Percentiles rank a stretch among this genome's conserved stretches.
Conservation (phyloP, 305 asterid species). For the Fraxinus velutina region DNA sequence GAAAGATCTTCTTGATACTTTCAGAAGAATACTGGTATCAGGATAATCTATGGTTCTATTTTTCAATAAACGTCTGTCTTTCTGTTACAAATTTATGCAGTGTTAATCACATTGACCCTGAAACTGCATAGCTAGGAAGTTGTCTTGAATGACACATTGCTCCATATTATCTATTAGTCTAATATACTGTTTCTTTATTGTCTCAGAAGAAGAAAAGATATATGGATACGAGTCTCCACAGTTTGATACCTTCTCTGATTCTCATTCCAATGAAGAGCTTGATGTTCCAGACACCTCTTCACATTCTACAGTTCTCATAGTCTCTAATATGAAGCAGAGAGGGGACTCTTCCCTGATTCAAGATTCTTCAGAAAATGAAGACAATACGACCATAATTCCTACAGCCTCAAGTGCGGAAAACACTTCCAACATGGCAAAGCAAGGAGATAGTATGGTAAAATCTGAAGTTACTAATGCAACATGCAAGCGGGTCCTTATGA, state of each 20-base stretch:
- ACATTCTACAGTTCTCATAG: conserved; percentile 4
- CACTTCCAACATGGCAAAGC: conserved; percentile 9
- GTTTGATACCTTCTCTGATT: conserved; percentile 32
- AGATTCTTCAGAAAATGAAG: conserved; percentile 23
- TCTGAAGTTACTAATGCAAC: conserved; percentile 21
- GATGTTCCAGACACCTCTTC: conserved; percentile 19
- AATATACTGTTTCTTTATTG: conserved; percentile 21
- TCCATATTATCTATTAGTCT: conserved; percentile 10
- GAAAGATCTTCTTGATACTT: background rate
- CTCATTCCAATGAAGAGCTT: conserved; percentile 19
- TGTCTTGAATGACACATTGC: background rate
- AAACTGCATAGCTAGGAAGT: background rate
- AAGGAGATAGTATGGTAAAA: conserved; percentile 5
- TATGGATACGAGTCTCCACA: conserved; percentile 40
- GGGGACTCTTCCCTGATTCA: conserved; percentile 18
- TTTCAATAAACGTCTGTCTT: background rate
- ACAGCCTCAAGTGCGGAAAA: conserved; percentile 21
- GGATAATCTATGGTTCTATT: conserved; percentile 2
- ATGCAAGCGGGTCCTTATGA: conserved; percentile 28
- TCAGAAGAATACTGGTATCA: background rate
- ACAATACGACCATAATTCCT: conserved; percentile 2
- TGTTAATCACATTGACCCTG: background rate
- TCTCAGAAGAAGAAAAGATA: conserved; percentile 52
- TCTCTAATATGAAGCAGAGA: conserved; percentile 11
- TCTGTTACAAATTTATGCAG: background rate